Evolutionary conservation across 257 asterid genomes (phyloP), one percentile per base, ranked within the genome.

Genomic region (Buddleja alternifolia): DNA sequence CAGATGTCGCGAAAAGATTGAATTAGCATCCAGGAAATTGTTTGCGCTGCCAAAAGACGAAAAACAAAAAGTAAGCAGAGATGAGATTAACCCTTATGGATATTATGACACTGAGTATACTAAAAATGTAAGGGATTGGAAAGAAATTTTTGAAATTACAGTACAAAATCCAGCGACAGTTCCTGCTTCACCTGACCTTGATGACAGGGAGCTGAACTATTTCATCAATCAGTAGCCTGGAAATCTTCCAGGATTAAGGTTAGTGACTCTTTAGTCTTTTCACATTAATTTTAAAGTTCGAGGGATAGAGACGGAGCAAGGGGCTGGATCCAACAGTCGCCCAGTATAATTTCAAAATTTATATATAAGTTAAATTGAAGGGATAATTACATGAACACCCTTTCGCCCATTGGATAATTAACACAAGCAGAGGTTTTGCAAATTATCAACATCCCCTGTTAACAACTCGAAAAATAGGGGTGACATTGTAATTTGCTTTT

Each of bases 111-210:
- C 72, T 2, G 75, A 75, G 70, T 71, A 45, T 23, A 69, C 80
- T 0, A 75, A 75, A 57, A 75, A 75, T 42, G 80, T 75, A 6
- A 63, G 80, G 47, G 80, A 75, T 32, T 75, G 80, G 80, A 75
- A 75, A 56, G 80, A 75, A 64, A 75, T 75, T 50, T 75, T 75
- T 6, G 80, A 75, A 57, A 45, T 62, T 29, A 32, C 62, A 16
- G 63, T 69, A 8, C 46, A 14, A 70, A 41, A 61, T 23, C 67
- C 74, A 25, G 52, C 55, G 19, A 3, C 19, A 3, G 34, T 68
- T 14, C 79, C 79, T 10, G 58, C 65, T 51, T 60, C 79, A 3
- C 60, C 20, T 32, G 71, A 74, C 41, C 64, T 60, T 34, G 75
- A 41, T 58, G 71, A 75, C 42, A 20, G 2, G 48, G 72, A 69